phyloP scores from a whole-genome alignment of 345 rosid species.

The Trapa incisa region DNA sequence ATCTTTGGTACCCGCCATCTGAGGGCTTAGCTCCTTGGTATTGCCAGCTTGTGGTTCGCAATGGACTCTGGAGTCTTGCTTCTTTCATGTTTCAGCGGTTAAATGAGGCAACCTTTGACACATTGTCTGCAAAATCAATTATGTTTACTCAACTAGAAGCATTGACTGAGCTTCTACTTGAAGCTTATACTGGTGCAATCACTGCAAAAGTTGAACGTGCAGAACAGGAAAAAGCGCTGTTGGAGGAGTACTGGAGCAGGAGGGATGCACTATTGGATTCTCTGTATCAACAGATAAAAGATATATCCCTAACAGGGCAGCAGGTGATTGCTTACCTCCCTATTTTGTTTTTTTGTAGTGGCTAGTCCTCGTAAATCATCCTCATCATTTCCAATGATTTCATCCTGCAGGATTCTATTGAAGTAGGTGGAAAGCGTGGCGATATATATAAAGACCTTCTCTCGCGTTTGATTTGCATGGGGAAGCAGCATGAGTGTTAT shows the following conservation, averaged over 20 bases:
- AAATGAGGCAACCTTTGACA: constrained; percentile 42
- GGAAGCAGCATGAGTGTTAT: constrained; percentile 75
- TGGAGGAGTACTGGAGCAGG: constrained; percentile 65
- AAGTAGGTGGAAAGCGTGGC: constrained; percentile 27
- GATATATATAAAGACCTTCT: constrained; percentile 50
- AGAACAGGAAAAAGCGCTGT: constrained; percentile 55
- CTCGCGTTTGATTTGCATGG: constrained; percentile 50
- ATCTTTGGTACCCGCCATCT: constrained; percentile 87
- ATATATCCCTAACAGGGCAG: constrained; percentile 27
- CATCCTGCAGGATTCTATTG: constrained; percentile 34
- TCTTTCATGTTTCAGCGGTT: constrained; percentile 59
- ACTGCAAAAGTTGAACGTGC: constrained; percentile 55
- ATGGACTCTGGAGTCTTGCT: constrained; percentile 73
- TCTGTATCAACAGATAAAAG: constrained; percentile 57
- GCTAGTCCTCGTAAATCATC: constrained; percentile 5
- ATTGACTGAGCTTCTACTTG: constrained; percentile 62
- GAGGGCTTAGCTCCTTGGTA: constrained; percentile 82
- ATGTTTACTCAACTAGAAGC: constrained; percentile 44
- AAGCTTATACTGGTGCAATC: constrained; percentile 53
- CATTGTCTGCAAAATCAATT: constrained; percentile 46
- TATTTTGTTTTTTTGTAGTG: neutral
- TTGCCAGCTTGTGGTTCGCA: constrained; percentile 51
- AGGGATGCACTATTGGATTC: constrained; percentile 58
- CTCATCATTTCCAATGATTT: neutral
- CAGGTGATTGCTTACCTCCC: constrained; percentile 32